Conservation (phyloP, 2,329 filamentous ascomycete species). For the Verticillium albo-atrum region DNA sequence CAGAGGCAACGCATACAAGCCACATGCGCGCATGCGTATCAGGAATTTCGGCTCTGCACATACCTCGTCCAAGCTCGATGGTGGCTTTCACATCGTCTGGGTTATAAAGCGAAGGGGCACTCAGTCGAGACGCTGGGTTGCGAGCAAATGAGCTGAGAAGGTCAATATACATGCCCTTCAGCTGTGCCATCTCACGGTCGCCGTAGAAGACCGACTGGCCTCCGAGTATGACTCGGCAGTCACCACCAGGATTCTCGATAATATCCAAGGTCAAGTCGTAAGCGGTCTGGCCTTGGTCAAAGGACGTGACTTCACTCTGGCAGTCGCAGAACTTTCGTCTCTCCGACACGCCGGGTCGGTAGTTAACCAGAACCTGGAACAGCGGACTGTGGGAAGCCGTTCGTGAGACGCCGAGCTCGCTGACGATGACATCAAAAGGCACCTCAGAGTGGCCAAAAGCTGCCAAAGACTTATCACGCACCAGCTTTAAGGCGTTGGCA, state of each 20-base stretch:
- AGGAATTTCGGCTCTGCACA: too few species aligned
- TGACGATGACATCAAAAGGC: constrained; percentile 40
- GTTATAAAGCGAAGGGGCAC: too few species aligned
- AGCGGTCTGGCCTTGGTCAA: not conserved
- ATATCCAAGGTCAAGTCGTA: not conserved
- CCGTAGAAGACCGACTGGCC: too few species aligned
- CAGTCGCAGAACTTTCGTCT: not conserved
- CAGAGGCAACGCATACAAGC: too few species aligned
- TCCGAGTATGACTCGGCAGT: not conserved
- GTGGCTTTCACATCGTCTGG: too few species aligned
- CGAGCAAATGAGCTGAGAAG: too few species aligned
- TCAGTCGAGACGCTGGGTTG: too few species aligned
- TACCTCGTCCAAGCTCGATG: too few species aligned
- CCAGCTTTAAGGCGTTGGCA: constrained; percentile 10
- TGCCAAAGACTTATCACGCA: constrained; percentile 19
- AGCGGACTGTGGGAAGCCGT: constrained; percentile 33
- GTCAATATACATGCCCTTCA: too few species aligned
- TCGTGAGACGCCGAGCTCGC: constrained; percentile 33
- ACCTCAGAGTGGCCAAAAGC: constrained; percentile 33
- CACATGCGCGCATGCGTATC: too few species aligned
- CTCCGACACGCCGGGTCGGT: constrained; percentile 13
- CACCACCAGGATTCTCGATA: not conserved
- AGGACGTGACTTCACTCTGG: too few species aligned
- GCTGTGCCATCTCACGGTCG: too few species aligned
- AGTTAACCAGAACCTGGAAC: constrained; percentile 44